Evolutionary conservation across 176 grass and related monocot genomes (phyloP).

Genomic region (Eleusine coracana): DNA sequence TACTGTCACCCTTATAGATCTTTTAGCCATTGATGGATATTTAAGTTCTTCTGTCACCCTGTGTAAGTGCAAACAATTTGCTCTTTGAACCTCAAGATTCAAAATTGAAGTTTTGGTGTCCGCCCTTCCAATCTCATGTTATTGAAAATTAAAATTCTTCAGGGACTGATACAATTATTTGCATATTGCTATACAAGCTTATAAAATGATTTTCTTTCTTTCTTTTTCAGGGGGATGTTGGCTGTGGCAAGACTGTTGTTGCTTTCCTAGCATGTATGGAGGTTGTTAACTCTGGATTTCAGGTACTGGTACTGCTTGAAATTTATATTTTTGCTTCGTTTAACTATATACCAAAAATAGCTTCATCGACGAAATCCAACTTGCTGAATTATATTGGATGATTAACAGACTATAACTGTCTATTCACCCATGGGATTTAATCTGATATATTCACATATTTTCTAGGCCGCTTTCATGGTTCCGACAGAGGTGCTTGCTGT

Average conservation of each 20-base stretch:
- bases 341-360: constrained; percentile 26
- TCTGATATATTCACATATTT: constrained; percentile 39
- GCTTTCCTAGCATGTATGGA: constrained; percentile 97
- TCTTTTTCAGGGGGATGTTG: constrained; percentile 87
- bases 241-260: constrained; percentile 96
- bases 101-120: background rate
- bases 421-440: constrained; percentile 29
- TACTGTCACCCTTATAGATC: background rate
- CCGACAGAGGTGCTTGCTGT: constrained; percentile 88
- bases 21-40: background rate
- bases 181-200: constrained; percentile 35
- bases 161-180: constrained; percentile 35
- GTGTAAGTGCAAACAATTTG: background rate
- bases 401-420: constrained; percentile 28
- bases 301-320: constrained; percentile 53
- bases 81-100: background rate
- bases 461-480: constrained; percentile 95
- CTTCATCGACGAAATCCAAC: constrained; percentile 17
- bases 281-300: constrained; percentile 91
- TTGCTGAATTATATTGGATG: constrained; percentile 27
- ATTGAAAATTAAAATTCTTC: constrained; percentile 1
- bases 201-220: constrained; percentile 26
- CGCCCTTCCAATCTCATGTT: background rate
- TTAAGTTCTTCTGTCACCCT: background rate
- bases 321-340: constrained; percentile 31